Evolutionary conservation across 345 rosid genomes (phyloP).

Genomic region (Bruguiera gymnorhiza): DNA sequence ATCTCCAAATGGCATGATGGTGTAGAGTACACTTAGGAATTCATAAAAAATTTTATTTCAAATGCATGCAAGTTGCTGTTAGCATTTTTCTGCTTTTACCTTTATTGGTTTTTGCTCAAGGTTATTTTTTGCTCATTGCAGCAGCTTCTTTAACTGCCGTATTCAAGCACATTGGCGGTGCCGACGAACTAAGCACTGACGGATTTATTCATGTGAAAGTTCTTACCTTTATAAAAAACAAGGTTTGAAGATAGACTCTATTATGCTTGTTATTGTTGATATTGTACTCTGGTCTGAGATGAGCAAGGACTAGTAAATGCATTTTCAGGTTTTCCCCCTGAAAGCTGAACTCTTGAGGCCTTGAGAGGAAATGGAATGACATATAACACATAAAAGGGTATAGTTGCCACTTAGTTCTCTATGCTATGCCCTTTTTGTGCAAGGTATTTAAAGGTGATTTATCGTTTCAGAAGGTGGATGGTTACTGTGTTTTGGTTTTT

Average conservation of each 20-base stretch:
- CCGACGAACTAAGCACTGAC: constrained; percentile 64
- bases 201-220: constrained; percentile 79
- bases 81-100: not conserved
- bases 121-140: constrained; percentile 18
- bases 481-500: constrained; percentile 17
- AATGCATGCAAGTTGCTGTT: too few relatives aligned
- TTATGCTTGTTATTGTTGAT: not conserved
- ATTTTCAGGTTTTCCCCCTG: constrained; percentile 75
- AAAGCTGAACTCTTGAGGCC: constrained; percentile 88
- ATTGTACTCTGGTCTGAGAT: not conserved
- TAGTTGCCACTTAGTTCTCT: not conserved
- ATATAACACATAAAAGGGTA: constrained; percentile 88
- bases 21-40: too few relatives aligned
- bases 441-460: not conserved
- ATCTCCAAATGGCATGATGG: too few relatives aligned
- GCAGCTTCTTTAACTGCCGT: constrained; percentile 83
- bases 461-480: not conserved
- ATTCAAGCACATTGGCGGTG: constrained; percentile 71
- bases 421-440: not conserved
- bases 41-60: too few relatives aligned
- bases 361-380: constrained; percentile 92
- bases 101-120: not conserved
- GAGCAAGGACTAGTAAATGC: constrained; percentile 7
- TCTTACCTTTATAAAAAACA: constrained; percentile 75
- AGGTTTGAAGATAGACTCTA: constrained; percentile 43